Base-by-base conservation (phyloP, 2,329 filamentous ascomycete genomes). In the Exophiala oligosperma region DNA sequence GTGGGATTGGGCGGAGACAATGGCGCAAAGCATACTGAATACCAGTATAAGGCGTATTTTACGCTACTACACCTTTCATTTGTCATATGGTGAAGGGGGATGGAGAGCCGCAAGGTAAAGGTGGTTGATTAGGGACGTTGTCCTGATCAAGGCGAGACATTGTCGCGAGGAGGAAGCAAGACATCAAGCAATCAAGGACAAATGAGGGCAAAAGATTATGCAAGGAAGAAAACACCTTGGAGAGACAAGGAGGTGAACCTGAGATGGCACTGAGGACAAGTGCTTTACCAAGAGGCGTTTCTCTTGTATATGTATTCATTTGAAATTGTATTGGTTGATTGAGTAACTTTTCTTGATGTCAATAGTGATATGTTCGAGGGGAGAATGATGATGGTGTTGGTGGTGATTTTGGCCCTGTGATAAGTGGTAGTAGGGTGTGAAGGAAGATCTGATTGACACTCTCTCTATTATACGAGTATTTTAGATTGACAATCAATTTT, bases 181-280 rank as follows among this genome's bases (percentile, higher is more conserved):
- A 32, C 40, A 28, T 37, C 29, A 23, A 49, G 44, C 47, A 50
- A 56, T 43, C 40, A 23, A 43, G 17, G 40, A n/a, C 32, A 9
- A 35, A 35, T 35, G 32, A 35, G 32, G 32, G 32, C 7, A 5
- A 29, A 48, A 48, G 46, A 48, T 28, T 17, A 32, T n/a, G 17
- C 9, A 12, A 48, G 26, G 51, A 53, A 59, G 54, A 59, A 17
- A 59, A 59, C 17, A 41, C 55, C 60, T 64, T 49, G 46, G 55
- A 58, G 37, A 44, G 55, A 64, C 62, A 61, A 62, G 60, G 62
- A 66, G 63, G 61, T 65, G 59, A 43, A 61, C 63, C 59, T 65
- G 59, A 62, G 56, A 64, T 47, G 63, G 62, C 62, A 61, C 61
- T 43, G 59, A 66, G 59, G 62, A 66, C 54, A 64, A 53, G 56